phyloP scores from a whole-genome alignment of 495 filamentous ascomycete genomes.

The Neurospora sp. region DNA sequence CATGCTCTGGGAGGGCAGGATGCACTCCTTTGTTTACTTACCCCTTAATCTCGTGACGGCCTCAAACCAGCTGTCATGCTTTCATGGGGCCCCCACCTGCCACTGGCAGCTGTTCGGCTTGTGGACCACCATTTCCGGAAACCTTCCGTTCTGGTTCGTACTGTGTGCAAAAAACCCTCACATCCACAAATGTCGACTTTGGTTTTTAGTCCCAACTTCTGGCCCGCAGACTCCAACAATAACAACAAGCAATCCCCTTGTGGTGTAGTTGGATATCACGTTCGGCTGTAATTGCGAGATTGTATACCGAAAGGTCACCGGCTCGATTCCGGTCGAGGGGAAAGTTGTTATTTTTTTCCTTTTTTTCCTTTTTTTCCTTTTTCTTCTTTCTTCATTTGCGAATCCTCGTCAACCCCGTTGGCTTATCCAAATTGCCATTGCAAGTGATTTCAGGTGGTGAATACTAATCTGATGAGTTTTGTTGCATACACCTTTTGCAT shows the following conservation, averaged over 20 bases:
- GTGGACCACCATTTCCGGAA: not conserved
- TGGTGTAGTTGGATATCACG: not conserved
- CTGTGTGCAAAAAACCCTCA: not conserved
- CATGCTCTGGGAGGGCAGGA: too few relatives aligned
- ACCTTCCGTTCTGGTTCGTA: not conserved
- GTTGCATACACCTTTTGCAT: not conserved
- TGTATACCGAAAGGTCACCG: not conserved
- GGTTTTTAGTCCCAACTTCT: not conserved
- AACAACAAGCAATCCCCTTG: not conserved
- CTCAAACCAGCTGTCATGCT: not conserved
- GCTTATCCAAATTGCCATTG: not conserved
- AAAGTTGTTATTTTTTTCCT: not conserved
- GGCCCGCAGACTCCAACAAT: not conserved
- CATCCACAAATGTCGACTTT: not conserved
- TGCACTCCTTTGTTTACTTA: not conserved
- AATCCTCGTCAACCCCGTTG: not conserved
- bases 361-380: not conserved
- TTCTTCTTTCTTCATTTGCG: not conserved
- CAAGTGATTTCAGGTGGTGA: not conserved
- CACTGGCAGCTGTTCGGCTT: not conserved
- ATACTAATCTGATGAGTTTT: not conserved
- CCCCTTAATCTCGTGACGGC: not conserved
- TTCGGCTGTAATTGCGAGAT: not conserved
- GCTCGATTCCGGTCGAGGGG: not conserved
- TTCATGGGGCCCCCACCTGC: not conserved